These are phyloP conservation scores for Sarocladium strictum DNA, from an alignment of 2,329 filamentous ascomycete species.

Conservation along the genomic window DNA sequence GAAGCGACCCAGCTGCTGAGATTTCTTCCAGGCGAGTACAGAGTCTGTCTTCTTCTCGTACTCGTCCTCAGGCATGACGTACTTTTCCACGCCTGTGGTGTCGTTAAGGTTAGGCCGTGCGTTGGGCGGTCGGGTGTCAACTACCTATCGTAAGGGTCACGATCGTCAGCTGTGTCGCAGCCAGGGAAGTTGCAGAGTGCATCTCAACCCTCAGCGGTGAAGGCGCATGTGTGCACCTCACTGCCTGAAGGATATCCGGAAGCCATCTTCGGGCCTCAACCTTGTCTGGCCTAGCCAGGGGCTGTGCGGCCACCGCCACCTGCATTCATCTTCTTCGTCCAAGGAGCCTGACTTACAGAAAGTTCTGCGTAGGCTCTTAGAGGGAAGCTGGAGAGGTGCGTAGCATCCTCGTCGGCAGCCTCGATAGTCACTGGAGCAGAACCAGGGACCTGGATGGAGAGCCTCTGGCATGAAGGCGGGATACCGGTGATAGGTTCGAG, in stretches of 20 bases:
- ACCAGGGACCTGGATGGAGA: slow-evolving; percentile 60
- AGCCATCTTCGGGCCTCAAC: neutral
- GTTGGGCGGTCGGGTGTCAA: slow-evolving; percentile 70
- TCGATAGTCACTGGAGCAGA: slow-evolving; percentile 59
- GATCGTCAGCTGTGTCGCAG: neutral
- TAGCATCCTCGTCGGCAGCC: slow-evolving; percentile 66
- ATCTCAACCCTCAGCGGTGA: neutral
- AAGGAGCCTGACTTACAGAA: slow-evolving; percentile 54
- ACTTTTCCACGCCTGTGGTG: slow-evolving; percentile 78
- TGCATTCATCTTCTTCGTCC: neutral
- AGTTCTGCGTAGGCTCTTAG: slow-evolving; percentile 73
- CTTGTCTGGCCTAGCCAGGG: slow-evolving; percentile 1
- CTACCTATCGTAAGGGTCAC: slow-evolving; percentile 48
- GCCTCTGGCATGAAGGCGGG: slow-evolving; percentile 69
- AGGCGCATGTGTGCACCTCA: neutral
- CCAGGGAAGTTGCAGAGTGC: neutral
- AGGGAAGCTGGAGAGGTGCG: slow-evolving; percentile 57
- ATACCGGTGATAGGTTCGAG: slow-evolving; percentile 92
- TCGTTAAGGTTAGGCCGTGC: slow-evolving; percentile 77
- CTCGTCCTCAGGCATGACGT: slow-evolving; percentile 75
- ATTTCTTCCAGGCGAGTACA: slow-evolving; percentile 91
- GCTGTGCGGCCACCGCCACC: slow-evolving; percentile 1
- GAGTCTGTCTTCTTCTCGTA: slow-evolving; percentile 85
- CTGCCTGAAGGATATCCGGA: neutral
- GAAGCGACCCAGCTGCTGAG: slow-evolving; percentile 93